Evolutionary conservation across 2,329 filamentous ascomycete genomes (phyloP).

Genomic region (Aspergillus fischeri): DNA sequence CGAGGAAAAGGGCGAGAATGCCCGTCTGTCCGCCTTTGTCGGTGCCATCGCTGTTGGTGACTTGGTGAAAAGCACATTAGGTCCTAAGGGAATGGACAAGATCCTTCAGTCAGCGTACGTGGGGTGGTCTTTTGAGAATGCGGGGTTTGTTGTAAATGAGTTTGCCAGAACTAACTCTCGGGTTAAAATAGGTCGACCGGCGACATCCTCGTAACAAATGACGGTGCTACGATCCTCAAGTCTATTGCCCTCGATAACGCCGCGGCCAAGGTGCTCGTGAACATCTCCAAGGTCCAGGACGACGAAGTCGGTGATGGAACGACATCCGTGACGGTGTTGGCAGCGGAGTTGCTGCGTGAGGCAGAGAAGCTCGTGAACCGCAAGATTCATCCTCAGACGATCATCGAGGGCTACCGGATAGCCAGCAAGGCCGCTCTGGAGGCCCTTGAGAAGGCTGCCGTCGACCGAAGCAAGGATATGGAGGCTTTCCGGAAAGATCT

Average conservation of each 20-base stretch:
- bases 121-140: constrained; percentile 8
- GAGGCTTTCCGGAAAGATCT: constrained; percentile 87
- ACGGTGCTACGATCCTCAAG: constrained; percentile 97
- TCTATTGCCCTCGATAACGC: constrained; percentile 98
- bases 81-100: constrained; percentile 99
- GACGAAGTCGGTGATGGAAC: constrained; percentile 98
- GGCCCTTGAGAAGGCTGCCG: constrained; percentile 76
- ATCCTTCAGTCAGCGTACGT: constrained; percentile 90
- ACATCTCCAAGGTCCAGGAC: constrained; percentile 98
- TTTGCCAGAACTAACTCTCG: constrained; percentile 11
- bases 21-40: constrained; percentile 95
- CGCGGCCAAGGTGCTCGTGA: constrained; percentile 95
- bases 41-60: constrained; percentile 97
- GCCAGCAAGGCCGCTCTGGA: constrained; percentile 82
- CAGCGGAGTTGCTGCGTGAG: constrained; percentile 90
- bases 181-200: constrained; percentile 68
- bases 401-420: constrained; percentile 98
- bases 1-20: constrained; percentile 98
- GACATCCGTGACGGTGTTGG: constrained; percentile 93
- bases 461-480: constrained; percentile 81
- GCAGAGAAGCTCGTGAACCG: constrained; percentile 96
- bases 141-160: constrained; percentile 9
- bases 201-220: constrained; percentile 98
- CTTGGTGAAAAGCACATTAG: constrained; percentile 92
- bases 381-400: constrained; percentile 99